Percentiles rank a stretch among this genome's conserved stretches.
Evolutionary conservation across 495 filamentous ascomycete genomes (phyloP).

Genomic region (Cryomyces minteri): DNA sequence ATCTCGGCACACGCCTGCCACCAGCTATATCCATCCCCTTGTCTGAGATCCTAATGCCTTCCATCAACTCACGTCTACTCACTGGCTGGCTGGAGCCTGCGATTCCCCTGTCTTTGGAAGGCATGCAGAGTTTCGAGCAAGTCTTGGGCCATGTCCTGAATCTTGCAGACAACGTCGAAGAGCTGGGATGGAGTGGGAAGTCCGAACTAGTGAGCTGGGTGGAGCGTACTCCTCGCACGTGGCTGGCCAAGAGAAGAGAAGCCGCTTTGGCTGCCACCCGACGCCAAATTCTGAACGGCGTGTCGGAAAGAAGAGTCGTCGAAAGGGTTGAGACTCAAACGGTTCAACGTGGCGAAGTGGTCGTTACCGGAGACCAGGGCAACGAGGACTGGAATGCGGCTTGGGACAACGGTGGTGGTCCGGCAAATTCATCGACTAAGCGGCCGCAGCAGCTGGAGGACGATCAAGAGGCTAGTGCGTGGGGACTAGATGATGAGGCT

Average conservation of each 20-base stretch:
- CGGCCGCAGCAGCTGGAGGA: constrained; percentile 17
- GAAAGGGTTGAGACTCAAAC: constrained; percentile 74
- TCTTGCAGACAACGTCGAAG: constrained; percentile 44
- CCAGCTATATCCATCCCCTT: constrained; percentile 38
- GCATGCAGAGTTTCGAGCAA: constrained; percentile 48
- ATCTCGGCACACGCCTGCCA: constrained; percentile 48
- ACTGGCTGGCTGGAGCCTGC: constrained; percentile 53
- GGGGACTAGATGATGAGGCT: constrained; percentile 35
- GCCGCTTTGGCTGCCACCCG: constrained; percentile 55
- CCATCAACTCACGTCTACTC: constrained; percentile 43
- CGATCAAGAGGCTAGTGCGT: constrained; percentile 46
- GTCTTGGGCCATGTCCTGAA: constrained; percentile 37
- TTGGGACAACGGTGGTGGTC: constrained; percentile 39
- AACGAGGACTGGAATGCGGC: constrained; percentile 53
- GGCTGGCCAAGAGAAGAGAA: constrained; percentile 73
- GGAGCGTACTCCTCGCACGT: constrained; percentile 55
- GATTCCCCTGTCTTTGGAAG: constrained; percentile 53
- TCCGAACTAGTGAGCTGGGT: constrained; percentile 64
- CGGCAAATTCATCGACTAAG: constrained; percentile 19
- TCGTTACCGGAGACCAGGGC: constrained; percentile 33
- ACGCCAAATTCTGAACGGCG: constrained; percentile 41
- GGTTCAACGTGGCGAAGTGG: constrained; percentile 45
- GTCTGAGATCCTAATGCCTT: constrained; percentile 45
- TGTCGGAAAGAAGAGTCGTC: constrained; percentile 43
- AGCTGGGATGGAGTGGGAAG: constrained; percentile 46